These are phyloP conservation scores for Triticum aestivum DNA, from an alignment of 176 grass and related monocot species.

Conservation along the genomic window IWGSC_CS_RefSeq_v2.1 NC_057796.1:473358337-473358836, in stretches of 20 bases:
- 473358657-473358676: background rate
- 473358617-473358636: background rate
- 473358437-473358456: slow-evolving; percentile 35
- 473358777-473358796: background rate
- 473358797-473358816: background rate
- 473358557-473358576: slow-evolving; percentile 2
- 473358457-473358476: slow-evolving; percentile 30
- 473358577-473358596: background rate
- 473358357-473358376: slow-evolving; percentile 10
- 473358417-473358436: slow-evolving; percentile 37
- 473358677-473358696: background rate
- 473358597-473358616: background rate
- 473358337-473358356: background rate
- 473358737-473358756: background rate
- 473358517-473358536: slow-evolving; percentile 26
- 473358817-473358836: no score
- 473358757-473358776: background rate
- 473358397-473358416: slow-evolving; percentile 35
- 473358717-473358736: background rate
- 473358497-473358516: slow-evolving; percentile 11
- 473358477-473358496: background rate
- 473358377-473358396: slow-evolving; percentile 46
- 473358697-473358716: background rate
- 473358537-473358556: slow-evolving; percentile 10
- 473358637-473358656: background rate